Base-by-base conservation (phyloP, 2,329 filamentous ascomycete genomes). In the Alternaria triticina region DNA sequence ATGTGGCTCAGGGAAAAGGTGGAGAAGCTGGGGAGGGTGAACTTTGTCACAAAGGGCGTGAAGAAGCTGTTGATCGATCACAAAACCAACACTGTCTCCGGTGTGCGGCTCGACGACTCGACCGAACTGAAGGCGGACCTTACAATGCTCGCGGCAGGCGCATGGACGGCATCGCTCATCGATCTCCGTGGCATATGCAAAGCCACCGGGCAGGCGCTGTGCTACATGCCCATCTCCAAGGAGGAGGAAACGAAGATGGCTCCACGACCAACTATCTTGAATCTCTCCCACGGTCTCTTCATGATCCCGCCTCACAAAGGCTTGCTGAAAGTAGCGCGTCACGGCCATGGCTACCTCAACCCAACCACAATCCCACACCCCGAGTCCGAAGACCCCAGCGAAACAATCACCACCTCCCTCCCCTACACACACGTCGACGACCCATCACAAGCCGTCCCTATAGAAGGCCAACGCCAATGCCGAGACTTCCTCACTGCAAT, bases 191-290 rank as follows among this genome's bases (percentile, higher is more conserved):
- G 93, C 25, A 87, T 91, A 47, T 90, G 89, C 43, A 87, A 91
- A 67, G 91, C 94, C 3, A 97, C 93, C 0, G 95, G 93, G 13
- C 95, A 98, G 74, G 87, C 88, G 0, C 77, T 98, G 25, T 91
- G 87, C 12, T 97, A 96, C 81, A 83, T 97, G 68, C 85, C 88
- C 67, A 86, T 98, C 70, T 91, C 89, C 0, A 82, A 88, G 15
- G 86, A 87, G 6, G 94, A 97, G 80, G 89, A 94, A 79, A 82
- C 83, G 15, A 79, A 79, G 5, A 83, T 97, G 11, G 83, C 83
- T 45, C 81, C 87, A 33, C 88, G 90, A 73, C 94, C 94, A 0
- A 91, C 93, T 2, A 81, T 92, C 22, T 81, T 95, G 44, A 93
- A 93, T 80, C 83, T 94, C 68, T 87, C 85, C 52, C 88, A 86